These are phyloP conservation scores for Oryza longistaminata DNA, from an alignment of 176 grass and related monocot species.

Conservation along the genomic window DNA sequence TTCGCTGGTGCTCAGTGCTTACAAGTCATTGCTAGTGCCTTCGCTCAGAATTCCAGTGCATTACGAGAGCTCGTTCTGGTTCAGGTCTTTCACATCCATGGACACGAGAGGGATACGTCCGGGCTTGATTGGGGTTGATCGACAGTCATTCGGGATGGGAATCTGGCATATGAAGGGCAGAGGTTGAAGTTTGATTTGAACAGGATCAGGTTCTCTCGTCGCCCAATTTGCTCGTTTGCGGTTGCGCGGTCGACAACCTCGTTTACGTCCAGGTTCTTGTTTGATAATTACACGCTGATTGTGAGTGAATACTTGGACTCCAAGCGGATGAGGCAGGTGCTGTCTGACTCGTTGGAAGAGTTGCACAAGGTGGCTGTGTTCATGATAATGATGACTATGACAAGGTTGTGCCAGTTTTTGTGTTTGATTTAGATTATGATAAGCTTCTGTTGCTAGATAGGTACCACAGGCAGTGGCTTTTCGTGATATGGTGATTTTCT, in stretches of 20 bases:
- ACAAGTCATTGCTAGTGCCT: constrained; percentile 69
- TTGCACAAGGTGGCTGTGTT: constrained; percentile 55
- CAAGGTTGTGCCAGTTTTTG: constrained; percentile 77
- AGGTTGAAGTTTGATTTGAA: constrained; percentile 58
- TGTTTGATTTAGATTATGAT: constrained; percentile 93
- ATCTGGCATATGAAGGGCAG: constrained; percentile 61
- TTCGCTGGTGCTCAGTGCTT: constrained; percentile 72
- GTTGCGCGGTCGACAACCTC: constrained; percentile 69
- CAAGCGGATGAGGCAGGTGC: constrained; percentile 79
- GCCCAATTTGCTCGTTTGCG: constrained; percentile 74
- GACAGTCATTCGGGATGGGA: constrained; percentile 62
- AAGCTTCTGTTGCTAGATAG: constrained; percentile 75
- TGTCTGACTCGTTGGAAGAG: constrained; percentile 77
- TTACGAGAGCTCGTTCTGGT: constrained; percentile 76
- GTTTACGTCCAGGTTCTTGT: constrained; percentile 81
- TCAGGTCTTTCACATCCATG: constrained; percentile 84
- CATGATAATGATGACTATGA: constrained; percentile 54
- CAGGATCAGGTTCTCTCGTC: constrained; percentile 60
- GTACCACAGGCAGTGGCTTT: constrained; percentile 90
- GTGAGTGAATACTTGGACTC: constrained; percentile 93
- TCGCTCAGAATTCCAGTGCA: constrained; percentile 88
- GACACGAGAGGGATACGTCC: constrained; percentile 50
- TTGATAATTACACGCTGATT: constrained; percentile 94
- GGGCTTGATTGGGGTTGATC: constrained; percentile 73
- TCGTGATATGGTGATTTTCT: constrained; percentile 83